These are phyloP conservation scores for Arthroderma sp. DNA, from an alignment of 2,329 filamentous ascomycete species.

Conservation along the genomic window DNA sequence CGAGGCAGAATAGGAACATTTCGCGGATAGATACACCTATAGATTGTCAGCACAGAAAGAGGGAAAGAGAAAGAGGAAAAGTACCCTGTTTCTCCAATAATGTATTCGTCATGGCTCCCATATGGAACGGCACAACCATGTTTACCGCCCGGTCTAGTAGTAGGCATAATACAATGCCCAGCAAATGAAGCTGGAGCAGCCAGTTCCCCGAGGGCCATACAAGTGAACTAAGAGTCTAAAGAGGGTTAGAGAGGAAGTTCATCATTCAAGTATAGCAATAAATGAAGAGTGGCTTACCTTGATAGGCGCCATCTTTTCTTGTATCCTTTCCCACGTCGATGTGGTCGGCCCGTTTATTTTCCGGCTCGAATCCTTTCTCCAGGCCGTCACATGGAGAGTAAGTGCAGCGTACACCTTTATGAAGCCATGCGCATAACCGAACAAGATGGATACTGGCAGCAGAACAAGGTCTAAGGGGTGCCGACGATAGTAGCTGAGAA, in stretches of 20 bases:
- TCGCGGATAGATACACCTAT: neutral
- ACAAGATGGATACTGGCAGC: conserved; percentile 61
- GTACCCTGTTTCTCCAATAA: neutral
- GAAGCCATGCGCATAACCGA: conserved; percentile 72
- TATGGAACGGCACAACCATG: neutral
- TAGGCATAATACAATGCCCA: neutral
- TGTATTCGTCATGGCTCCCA: neutral
- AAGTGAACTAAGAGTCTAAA: neutral
- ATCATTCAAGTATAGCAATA: neutral
- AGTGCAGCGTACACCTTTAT: conserved; percentile 71
- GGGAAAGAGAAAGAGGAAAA: neutral
- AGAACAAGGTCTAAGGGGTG: conserved; percentile 63
- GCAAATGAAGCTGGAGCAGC: neutral
- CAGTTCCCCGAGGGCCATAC: neutral
- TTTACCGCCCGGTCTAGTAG: neutral
- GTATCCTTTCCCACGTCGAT: neutral
- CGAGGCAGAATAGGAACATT: neutral
- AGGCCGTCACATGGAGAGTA: conserved; percentile 37
- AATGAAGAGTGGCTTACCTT: neutral
- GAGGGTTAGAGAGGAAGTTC: neutral
- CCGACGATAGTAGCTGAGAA: conserved; percentile 62
- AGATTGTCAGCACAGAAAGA: neutral
- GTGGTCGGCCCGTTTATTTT: neutral
- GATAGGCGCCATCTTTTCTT: neutral
- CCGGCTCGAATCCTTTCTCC: neutral